These are phyloP conservation scores for Naganishia antarctica DNA, from an alignment of 768 basidiomycete genomes.

Conservation along the genomic window DNA sequence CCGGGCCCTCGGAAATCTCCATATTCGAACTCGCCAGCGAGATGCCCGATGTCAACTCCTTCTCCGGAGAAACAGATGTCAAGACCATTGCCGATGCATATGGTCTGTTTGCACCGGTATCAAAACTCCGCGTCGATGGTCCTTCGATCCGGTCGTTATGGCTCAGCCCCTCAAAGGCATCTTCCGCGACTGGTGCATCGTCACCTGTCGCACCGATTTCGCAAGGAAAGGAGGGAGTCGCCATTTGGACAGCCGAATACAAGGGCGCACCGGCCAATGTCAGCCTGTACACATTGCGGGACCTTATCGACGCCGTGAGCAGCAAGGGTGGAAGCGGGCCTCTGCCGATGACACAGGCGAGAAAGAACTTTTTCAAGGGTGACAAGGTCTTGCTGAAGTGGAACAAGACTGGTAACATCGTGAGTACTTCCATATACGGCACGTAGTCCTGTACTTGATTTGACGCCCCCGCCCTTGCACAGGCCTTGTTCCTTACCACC, in stretches of 20 bases:
- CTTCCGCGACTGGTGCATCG: conserved; percentile 29
- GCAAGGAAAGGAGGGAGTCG: conserved; percentile 53
- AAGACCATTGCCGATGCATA: conserved; percentile 25
- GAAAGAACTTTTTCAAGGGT: conserved; percentile 90
- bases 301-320: conserved; percentile 53
- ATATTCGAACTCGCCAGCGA: conserved; percentile 52
- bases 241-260: conserved; percentile 88
- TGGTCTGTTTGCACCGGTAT: conserved; percentile 32
- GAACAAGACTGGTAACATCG: conserved; percentile 89
- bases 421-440: conserved; percentile 45
- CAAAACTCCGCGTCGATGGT: conserved; percentile 29
- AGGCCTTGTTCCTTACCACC: conserved; percentile 73
- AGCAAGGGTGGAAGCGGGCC: conserved; percentile 36
- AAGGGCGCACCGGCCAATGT: conserved; percentile 88
- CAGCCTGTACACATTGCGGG: conserved; percentile 70
- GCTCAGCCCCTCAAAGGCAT: conserved; percentile 33
- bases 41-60: conserved; percentile 13
- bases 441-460: neutral
- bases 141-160: conserved; percentile 41
- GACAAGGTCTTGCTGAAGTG: conserved; percentile 91
- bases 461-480: neutral
- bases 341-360: conserved; percentile 64
- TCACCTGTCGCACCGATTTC: conserved; percentile 35
- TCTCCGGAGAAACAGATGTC: conserved; percentile 23
- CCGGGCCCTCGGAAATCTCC: conserved; percentile 38